Evolutionary conservation across 768 basidiomycete species (phyloP), one percentile per base, ranked within the genome.

Genomic region (Trametes cinnabarina): DNA sequence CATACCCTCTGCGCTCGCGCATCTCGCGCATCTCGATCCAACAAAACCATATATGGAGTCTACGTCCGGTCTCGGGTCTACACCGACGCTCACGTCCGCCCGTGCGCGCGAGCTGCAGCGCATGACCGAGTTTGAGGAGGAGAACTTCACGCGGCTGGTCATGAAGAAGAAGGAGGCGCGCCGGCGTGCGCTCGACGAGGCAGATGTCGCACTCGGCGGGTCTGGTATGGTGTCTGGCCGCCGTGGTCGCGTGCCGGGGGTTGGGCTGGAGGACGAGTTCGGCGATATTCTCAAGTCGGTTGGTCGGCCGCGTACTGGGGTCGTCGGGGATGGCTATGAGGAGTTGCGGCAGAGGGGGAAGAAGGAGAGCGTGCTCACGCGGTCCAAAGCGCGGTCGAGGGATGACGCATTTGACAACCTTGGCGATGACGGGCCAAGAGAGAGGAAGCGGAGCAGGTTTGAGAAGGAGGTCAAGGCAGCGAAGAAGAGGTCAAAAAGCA

Each of bases 121-220:
- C 6, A 83, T 97, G 73, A 84, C 82, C 49, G 87, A 92, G 60
- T 98, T 92, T 71, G 96, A 98, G 74, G 94, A 96, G 70, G 92
- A 92, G 44, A 94, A 96, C 72, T 92, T 98, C 74, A 91, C 90
- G 35, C 86, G 96, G 43, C 66, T 98, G 51, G 79, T 95, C 58
- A 87, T 94, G 83, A 90, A 87, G 69, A 98, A 98, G 79, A 86
- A 85, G 66, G 94, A 96, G 43, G 80, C 82, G 15, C 82, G 79
- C 64, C 77, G 86, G 43, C 80, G 95, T 19, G 74, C 70, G 51
- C 79, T 83, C 58, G 95, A 98, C 66, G 96, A 98, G 71, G 91
- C 83, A 61, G 90, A 92, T 62, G 74, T 98, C 60, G 92, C 92
- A 17, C 76, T 98, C 12, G 96, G 96, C 51, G 90, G 88, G 12